Conservation (phyloP, 2,329 filamentous ascomycete species). For the Alternaria hordeiaustralica region DNA sequence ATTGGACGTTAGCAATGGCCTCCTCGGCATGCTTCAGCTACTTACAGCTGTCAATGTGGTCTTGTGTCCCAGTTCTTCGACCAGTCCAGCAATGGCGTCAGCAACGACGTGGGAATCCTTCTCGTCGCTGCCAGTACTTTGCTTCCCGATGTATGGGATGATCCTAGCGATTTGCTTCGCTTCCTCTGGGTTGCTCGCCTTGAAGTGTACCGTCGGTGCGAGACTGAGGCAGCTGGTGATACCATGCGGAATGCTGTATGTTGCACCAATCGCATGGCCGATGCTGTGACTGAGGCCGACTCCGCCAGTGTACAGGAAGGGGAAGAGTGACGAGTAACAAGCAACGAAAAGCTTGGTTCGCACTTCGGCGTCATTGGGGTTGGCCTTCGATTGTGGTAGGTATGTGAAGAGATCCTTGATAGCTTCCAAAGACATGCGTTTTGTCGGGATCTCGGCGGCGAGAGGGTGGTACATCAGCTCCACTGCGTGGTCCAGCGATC, state of each 20-base stretch:
- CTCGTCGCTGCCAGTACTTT: constrained; percentile 51
- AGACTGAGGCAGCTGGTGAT: constrained; percentile 62
- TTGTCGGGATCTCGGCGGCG: constrained; percentile 57
- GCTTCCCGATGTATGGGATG: constrained; percentile 53
- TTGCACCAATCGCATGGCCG: constrained; percentile 61
- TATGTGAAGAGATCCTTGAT: constrained; percentile 60
- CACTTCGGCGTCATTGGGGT: constrained; percentile 55
- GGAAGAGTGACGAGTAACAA: constrained; percentile 57
- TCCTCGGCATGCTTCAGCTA: not conserved
- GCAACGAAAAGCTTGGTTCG: constrained; percentile 62
- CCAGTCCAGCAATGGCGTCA: constrained; percentile 54
- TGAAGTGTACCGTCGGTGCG: constrained; percentile 60
- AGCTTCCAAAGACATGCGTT: constrained; percentile 55
- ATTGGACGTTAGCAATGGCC: constrained; percentile 17
- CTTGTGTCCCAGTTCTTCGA: constrained; percentile 52
- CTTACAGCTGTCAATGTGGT: constrained; percentile 45
- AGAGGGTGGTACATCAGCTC: constrained; percentile 62
- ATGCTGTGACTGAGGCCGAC: constrained; percentile 58
- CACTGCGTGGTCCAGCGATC: constrained; percentile 63
- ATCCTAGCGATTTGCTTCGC: constrained; percentile 57
- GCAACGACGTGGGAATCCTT: constrained; percentile 55
- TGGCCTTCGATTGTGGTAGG: constrained; percentile 57
- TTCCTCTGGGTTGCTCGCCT: constrained; percentile 55
- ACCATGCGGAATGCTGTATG: constrained; percentile 63
- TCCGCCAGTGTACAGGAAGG: constrained; percentile 57